Evolutionary conservation across 2,329 filamentous ascomycete species (phyloP).

Genomic region (Nothophoma quercina): DNA sequence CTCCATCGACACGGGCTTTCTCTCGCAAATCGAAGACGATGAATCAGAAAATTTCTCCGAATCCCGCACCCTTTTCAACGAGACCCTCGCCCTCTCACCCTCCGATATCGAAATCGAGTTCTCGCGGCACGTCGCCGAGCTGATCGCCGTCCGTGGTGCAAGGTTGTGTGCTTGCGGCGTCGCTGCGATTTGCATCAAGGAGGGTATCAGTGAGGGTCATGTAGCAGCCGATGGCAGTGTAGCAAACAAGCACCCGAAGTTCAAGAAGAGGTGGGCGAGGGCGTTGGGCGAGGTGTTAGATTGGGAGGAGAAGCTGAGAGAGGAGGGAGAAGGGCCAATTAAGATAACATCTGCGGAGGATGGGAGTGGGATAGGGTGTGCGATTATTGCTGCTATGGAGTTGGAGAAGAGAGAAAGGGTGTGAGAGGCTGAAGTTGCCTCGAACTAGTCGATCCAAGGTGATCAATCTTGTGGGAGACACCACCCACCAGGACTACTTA

Average conservation of each 20-base stretch:
- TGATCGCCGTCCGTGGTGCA: constrained; percentile 46
- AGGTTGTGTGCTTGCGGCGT: constrained; percentile 50
- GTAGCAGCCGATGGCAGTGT: constrained; percentile 52
- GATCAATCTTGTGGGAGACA: too few relatives aligned
- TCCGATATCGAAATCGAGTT: constrained; percentile 38
- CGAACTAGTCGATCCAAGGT: too few relatives aligned
- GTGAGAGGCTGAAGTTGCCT: too few relatives aligned
- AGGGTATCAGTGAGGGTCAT: constrained; percentile 41
- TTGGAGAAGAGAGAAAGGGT: constrained; percentile 25
- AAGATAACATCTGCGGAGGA: constrained; percentile 51
- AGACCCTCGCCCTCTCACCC: constrained; percentile 30
- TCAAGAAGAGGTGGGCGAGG: constrained; percentile 51
- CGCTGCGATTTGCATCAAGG: constrained; percentile 48
- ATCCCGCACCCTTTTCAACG: constrained; percentile 31
- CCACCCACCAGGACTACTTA: too few relatives aligned
- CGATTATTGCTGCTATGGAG: constrained; percentile 45
- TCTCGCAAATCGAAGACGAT: constrained; percentile 82
- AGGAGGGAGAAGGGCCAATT: constrained; percentile 43
- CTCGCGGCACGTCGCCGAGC: constrained; percentile 37
- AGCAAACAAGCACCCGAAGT: constrained; percentile 53
- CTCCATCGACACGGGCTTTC: constrained; percentile 85
- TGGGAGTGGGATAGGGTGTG: constrained; percentile 52
- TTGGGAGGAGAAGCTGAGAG: constrained; percentile 32
- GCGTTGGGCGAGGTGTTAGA: constrained; percentile 51
- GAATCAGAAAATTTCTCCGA: constrained; percentile 24